Conservation (phyloP, 768 basidiomycete species). For the Brasilioporus rufonigricans region DNA sequence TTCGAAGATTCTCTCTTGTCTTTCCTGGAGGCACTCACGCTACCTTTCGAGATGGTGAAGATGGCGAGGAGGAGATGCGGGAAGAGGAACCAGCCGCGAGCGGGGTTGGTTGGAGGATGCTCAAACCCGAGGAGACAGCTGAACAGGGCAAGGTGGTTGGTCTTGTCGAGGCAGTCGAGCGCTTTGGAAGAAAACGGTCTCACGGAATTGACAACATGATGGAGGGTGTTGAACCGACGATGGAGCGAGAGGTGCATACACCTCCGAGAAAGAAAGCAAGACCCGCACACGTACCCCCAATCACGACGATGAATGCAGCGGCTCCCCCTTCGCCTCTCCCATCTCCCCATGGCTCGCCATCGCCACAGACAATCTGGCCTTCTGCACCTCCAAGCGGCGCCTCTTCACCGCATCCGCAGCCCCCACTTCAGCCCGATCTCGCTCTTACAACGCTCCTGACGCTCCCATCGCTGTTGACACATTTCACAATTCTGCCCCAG, state of each 20-base stretch:
- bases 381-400: slow-evolving; percentile 79
- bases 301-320: slow-evolving; percentile 65
- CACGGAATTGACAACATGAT: slow-evolving; percentile 56
- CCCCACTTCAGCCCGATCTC: slow-evolving; percentile 79
- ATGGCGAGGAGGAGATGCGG: slow-evolving; percentile 62
- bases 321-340: slow-evolving; percentile 84
- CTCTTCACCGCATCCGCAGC: slow-evolving; percentile 65
- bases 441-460: slow-evolving; percentile 83
- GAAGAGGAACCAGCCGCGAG: slow-evolving; percentile 66
- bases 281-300: slow-evolving; percentile 53
- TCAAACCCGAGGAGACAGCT: slow-evolving; percentile 59
- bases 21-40: slow-evolving; percentile 82
- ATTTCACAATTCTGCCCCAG: slow-evolving; percentile 78
- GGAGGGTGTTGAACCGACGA: slow-evolving; percentile 70
- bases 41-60: slow-evolving; percentile 71
- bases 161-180: slow-evolving; percentile 78
- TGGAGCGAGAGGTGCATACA: slow-evolving; percentile 41
- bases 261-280: slow-evolving; percentile 78
- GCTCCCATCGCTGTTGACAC: slow-evolving; percentile 75
- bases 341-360: slow-evolving; percentile 82
- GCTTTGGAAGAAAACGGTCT: slow-evolving; percentile 65
- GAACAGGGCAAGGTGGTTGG: slow-evolving; percentile 55
- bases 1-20: slow-evolving; percentile 72
- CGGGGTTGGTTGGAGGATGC: slow-evolving; percentile 74
- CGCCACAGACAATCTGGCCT: slow-evolving; percentile 73